Base-by-base conservation (phyloP, 495 filamentous ascomycete species). In the Lasiosphaeriaceae sp. region DNA sequence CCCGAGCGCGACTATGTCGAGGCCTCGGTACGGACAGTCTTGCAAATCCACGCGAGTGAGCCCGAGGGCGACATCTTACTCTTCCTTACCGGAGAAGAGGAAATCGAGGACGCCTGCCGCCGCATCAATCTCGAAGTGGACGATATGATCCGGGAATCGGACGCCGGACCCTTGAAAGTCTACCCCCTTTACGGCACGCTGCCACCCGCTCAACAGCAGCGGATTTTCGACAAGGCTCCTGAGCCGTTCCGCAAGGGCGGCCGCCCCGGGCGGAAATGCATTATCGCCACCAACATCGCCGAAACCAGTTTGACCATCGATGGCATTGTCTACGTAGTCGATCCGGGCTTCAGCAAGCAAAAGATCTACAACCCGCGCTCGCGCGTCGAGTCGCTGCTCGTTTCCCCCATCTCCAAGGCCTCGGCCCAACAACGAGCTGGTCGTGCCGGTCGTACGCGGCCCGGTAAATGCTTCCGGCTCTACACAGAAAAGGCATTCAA, bases 281-380 rank as follows among this genome's bases (percentile, higher is more conserved):
- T 99, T 61, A 84, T 99, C 26, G 87, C 92, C 4, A 99, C 95
- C 50, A 99, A 99, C 68, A 97, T 99, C 68, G 95, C 95, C 8
- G 95, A 99, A 75, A 99, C 95, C 0, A 90, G 86, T 57, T 84
- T 97, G 67, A 99, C 95, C 39, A 99, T 99, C 51, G 95, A 99
- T 68, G 95, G 95, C 67, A 97, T 99, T 57, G 95, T 99, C 22
- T 99, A 96, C 61, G 95, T 99, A 17, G 92, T 99, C 9, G 95
- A 99, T 67, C 94, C 95, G 7, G 95, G 95, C 20, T 99, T 99
- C 76, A 96, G 90, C 70, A 99, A 99, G 79, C 95, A 99, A 70
- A 99, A 99, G 74, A 92, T 99, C 59, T 99, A 97, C 80, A 96
- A 97, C 67, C 93, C 95, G 22, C 86, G 95, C 52, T 90, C 96